phyloP scores from a whole-genome alignment of 108 stramenopile species.

The Chaetoceros muelleri region DNA sequence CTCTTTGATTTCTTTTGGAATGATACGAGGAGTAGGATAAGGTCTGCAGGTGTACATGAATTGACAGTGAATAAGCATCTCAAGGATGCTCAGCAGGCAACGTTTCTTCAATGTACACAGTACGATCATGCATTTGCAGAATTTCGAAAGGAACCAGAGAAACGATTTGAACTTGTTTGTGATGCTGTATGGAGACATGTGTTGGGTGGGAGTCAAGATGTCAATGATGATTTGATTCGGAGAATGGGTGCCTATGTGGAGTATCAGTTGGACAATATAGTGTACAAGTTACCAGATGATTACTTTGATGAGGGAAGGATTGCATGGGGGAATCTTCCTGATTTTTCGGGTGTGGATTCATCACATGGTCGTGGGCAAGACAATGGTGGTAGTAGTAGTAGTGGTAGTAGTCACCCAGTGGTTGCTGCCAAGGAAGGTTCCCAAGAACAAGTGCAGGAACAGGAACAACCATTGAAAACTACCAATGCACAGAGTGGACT shows the following conservation, averaged over 20 bases:
- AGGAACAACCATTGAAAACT: not conserved
- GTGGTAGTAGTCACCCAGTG: conserved; percentile 31
- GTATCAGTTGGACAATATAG: conserved; percentile 64
- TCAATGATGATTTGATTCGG: conserved; percentile 46
- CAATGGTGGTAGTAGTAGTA: conserved; percentile 17
- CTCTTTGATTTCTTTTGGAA: conserved; percentile 88
- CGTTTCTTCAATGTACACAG: conserved; percentile 66
- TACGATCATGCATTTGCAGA: conserved; percentile 76
- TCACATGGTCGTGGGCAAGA: too few species aligned
- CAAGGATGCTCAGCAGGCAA: conserved; percentile 77
- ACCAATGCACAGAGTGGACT: conserved; percentile 8
- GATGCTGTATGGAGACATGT: conserved; percentile 38
- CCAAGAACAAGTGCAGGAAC: conserved; percentile 19
- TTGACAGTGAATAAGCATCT: conserved; percentile 77
- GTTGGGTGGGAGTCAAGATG: conserved; percentile 27
- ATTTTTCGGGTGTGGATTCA: conserved; percentile 45
- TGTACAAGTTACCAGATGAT: conserved; percentile 50
- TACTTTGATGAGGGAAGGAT: conserved; percentile 65
- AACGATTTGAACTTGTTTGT: conserved; percentile 50
- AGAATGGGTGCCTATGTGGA: conserved; percentile 73
- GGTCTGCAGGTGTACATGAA: conserved; percentile 69
- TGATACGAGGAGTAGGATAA: conserved; percentile 66
- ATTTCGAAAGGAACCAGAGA: conserved; percentile 39
- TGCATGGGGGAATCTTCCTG: conserved; percentile 71
- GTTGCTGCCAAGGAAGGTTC: conserved; percentile 22